Evolutionary conservation across 495 filamentous ascomycete species (phyloP), one percentile per base, ranked within the genome.

Genomic region (Hypoxylon intermedium): DNA sequence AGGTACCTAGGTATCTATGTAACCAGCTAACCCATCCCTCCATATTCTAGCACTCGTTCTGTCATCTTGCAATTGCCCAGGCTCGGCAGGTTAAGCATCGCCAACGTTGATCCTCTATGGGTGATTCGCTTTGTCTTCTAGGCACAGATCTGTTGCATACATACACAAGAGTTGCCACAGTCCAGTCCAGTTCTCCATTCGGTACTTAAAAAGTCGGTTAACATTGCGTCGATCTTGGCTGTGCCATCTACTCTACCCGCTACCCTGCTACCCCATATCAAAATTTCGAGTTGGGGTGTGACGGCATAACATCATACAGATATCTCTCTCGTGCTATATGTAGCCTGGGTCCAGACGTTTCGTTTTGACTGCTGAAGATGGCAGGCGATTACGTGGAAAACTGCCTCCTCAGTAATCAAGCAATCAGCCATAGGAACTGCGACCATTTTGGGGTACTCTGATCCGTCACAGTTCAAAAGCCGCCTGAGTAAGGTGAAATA

Each of bases 51-150:
- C n/a, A 13, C 31, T 13, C 34, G 15, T 33, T 5, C 9, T 33
- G 9, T 12, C 30, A 34, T 6, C 12, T 37, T 37, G 34, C 34
- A n/a, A 37, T 15, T 37, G 15, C n/a, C 34, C 34, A 15, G 9
- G 24, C 40, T 59, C 56, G 56, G 47, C 41, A 52, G 56, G 40
- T 40, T 49, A 54, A 49, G 43, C 43, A 42, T 53, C 23, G 21
- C 23, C 30, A 38, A 46, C 34, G 47, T 33, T 34, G 34, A 46
- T 56, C 33, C 24, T 31, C 53, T 49, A 48, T 57, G 53, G 24
- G 23, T 30, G n/a, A 31, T 38, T 42, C 9, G 31, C 37, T 47
- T 49, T 47, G 23, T n/a, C 34, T 28, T 36, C 40, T 34, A 20
- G 19, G 13, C 19, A 33, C 20, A 36, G 2, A 26, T 56, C 26